phyloP scores from a whole-genome alignment of 306 rosid species.

The Ceratonia siliqua region DNA sequence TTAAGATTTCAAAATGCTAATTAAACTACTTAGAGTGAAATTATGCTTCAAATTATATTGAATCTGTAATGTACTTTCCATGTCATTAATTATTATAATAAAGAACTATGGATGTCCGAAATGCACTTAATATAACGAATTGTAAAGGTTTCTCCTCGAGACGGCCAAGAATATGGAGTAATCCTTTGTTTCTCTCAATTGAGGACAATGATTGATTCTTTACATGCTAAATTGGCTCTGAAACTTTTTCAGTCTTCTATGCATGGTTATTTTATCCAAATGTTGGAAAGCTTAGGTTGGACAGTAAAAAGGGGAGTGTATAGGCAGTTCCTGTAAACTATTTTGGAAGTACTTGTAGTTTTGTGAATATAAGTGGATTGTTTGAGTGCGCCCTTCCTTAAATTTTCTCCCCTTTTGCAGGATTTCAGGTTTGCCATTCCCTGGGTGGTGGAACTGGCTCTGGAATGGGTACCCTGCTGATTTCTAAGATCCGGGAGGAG shows the following conservation, averaged over 20 bases:
- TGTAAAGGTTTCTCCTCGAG: not conserved
- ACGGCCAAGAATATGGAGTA: not conserved
- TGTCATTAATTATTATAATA: not conserved
- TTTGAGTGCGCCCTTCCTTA: too few relatives aligned
- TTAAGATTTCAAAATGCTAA: not conserved
- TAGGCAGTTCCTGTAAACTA: not conserved
- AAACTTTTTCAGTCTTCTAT: not conserved
- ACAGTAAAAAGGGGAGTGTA: not conserved
- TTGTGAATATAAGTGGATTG: not conserved
- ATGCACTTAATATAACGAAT: not conserved
- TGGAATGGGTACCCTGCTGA: slow-evolving; percentile 61
- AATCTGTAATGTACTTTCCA: not conserved
- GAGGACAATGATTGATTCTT: not conserved
- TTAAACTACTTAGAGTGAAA: not conserved
- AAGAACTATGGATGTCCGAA: not conserved
- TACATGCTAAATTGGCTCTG: not conserved
- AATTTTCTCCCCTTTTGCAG: slow-evolving; percentile 29
- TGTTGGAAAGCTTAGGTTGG: not conserved
- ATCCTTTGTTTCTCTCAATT: not conserved
- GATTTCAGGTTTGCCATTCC: slow-evolving; percentile 63
- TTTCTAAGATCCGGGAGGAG: slow-evolving; percentile 62
- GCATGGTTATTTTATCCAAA: too few relatives aligned
- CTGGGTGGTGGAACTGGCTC: slow-evolving; percentile 67
- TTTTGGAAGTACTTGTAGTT: not conserved
- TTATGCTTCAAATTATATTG: not conserved